Evolutionary conservation across 345 rosid species (phyloP), one percentile per base, ranked within the genome.

Genomic region (Aurinia saxatilis): DNA sequence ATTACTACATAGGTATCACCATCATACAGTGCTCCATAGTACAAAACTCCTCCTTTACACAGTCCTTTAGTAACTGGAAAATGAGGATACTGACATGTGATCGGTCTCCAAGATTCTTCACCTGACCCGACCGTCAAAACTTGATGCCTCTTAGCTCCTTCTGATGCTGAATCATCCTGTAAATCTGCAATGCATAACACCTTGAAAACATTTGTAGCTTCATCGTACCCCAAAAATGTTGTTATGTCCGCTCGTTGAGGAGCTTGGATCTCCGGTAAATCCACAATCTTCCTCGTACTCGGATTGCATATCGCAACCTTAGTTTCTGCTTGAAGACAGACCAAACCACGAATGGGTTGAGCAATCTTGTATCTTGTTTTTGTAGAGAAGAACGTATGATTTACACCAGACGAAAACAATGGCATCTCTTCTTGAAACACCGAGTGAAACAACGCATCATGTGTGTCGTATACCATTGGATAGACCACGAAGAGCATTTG

Each of bases 341-440:
- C 1, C 21, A 57, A 25, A 25, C 61, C 62, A 39, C 25, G 36
- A 6, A 39, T 39, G 48, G 49, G 35, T 40, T 16, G 6, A 40
- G 62, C 25, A 3, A 57, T 5, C 8, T 0, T 1, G 3, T 0
- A 2, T 8, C 1, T 0, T 5, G 1, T 0, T 2, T 6, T 1
- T 7, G 7, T 0, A 53, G 11, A 12, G 1, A 15, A 0, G 37
- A 5, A 13, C 45, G 25, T 23, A 5, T 13, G 19, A 21, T 25
- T 46, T 38, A 21, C 18, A 55, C 21, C 60, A 37, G 60, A 55
- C 3, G n/a, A n/a, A n/a, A n/a, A n/a, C n/a, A n/a, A n/a, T n/a
- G n/a, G n/a, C n/a, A n/a, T n/a, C n/a, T n/a, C n/a, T n/a, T n/a
- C n/a, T n/a, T n/a, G n/a, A n/a, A n/a, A n/a, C n/a, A n/a, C n/a